phyloP scores from a whole-genome alignment of 805 yeast genomes.

The Candida sanyiensis region DNA sequence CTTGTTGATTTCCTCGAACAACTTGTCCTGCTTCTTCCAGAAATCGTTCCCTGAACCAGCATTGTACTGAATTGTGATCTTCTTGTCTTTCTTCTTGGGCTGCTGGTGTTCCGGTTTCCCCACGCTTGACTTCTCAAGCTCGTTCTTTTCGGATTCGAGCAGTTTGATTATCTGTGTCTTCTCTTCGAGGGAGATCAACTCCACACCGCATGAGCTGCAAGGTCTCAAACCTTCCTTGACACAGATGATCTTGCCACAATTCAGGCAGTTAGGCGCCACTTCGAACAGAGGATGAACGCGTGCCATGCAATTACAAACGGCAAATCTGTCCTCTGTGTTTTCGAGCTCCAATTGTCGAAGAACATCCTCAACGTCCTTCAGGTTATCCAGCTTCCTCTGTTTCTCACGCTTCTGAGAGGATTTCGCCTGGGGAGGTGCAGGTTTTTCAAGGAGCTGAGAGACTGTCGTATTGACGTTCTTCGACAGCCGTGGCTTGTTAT shows the following conservation, averaged over 20 bases:
- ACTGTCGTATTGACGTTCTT: conserved; percentile 30
- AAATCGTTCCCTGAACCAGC: conserved; percentile 59
- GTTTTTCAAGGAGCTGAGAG: conserved; percentile 43
- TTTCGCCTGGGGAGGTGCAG: conserved; percentile 25
- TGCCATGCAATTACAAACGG: conserved; percentile 77
- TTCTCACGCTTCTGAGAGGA: conserved; percentile 33
- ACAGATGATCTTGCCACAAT: conserved; percentile 93
- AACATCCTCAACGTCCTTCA: conserved; percentile 63
- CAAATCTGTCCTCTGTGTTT: conserved; percentile 18
- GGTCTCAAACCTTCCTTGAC: conserved; percentile 85
- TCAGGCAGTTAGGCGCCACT: conserved; percentile 86
- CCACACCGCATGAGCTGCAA: conserved; percentile 76
- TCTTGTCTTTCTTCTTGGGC: conserved; percentile 27
- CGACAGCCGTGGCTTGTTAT: conserved; percentile 12
- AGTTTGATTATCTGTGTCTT: conserved; percentile 48
- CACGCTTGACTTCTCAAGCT: conserved; percentile 29
- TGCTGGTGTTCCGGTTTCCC: conserved; percentile 13
- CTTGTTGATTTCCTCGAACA: conserved; percentile 42
- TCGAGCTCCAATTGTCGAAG: conserved; percentile 46
- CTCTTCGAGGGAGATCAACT: conserved; percentile 60
- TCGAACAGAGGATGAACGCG: conserved; percentile 83
- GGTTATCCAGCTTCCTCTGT: conserved; percentile 44
- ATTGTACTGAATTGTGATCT: conserved; percentile 44
- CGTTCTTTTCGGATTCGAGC: conserved; percentile 47
- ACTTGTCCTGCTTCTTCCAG: conserved; percentile 61